Evolutionary conservation across 164 flowering plant genomes (phyloP).

Genomic region (Sextonia rubra): DNA sequence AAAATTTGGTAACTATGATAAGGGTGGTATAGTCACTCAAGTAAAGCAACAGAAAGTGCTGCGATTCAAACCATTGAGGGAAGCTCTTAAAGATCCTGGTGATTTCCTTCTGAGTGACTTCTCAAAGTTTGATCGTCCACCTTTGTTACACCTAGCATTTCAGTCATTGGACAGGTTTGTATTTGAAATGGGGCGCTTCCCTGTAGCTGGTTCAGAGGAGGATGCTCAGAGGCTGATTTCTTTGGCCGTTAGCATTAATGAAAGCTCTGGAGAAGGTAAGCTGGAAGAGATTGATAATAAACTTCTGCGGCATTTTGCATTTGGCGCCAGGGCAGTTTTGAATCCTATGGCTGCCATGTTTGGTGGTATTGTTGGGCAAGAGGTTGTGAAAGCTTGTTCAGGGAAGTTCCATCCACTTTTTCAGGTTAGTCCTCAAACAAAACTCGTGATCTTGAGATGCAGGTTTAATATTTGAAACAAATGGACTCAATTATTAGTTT

Average conservation of each 20-base stretch:
- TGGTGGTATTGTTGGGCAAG: constrained; percentile 95
- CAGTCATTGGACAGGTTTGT: constrained; percentile 69
- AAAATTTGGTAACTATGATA: constrained; percentile 50
- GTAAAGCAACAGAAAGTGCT: constrained; percentile 78
- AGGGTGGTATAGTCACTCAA: constrained; percentile 91
- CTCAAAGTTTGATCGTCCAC: constrained; percentile 85
- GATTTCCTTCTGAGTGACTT: constrained; percentile 82
- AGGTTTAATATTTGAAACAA: too few relatives aligned
- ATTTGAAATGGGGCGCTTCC: constrained; percentile 54
- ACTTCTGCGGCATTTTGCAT: constrained; percentile 63
- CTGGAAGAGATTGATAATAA: constrained; percentile 58
- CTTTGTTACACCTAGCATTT: constrained; percentile 75
- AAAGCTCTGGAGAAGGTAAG: constrained; percentile 41
- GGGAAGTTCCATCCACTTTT: constrained; percentile 90
- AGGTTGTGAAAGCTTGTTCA: constrained; percentile 91
- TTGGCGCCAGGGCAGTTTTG: constrained; percentile 77
- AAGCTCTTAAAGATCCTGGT: constrained; percentile 74
- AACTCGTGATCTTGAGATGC: background rate
- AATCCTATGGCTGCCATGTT: constrained; percentile 98
- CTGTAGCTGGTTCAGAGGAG: constrained; percentile 77
- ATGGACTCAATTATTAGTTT: too few relatives aligned
- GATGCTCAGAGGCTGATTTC: constrained; percentile 71
- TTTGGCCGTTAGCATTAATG: constrained; percentile 44
- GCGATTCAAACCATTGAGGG: constrained; percentile 61
- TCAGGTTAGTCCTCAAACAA: constrained; percentile 42